Evolutionary conservation across 2,329 filamentous ascomycete species (phyloP).

Genomic region (Claviceps sorghi): DNA sequence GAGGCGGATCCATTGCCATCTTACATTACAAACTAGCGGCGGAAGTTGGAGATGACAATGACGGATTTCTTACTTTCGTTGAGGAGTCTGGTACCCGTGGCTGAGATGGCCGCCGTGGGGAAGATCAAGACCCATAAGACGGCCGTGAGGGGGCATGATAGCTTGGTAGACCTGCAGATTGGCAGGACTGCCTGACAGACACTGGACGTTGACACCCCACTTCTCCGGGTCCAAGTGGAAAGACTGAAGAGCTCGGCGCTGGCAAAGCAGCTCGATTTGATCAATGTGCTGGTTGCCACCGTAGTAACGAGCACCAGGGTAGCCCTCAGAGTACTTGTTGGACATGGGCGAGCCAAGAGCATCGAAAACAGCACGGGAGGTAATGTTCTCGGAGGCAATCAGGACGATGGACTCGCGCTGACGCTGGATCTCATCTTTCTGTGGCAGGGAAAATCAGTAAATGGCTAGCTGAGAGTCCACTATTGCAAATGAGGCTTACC

Average conservation of each 20-base stretch:
- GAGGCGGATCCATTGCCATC: background rate
- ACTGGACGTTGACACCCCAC: constrained; percentile 99
- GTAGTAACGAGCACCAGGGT: constrained; percentile 96
- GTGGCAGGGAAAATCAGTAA: constrained; percentile 17
- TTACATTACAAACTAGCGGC: background rate
- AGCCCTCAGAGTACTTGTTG: constrained; percentile 99
- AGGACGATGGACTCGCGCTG: constrained; percentile 97
- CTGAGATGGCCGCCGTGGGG: constrained; percentile 89
- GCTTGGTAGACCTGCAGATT: constrained; percentile 98
- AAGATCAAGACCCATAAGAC: constrained; percentile 91
- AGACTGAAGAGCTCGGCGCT: constrained; percentile 79
- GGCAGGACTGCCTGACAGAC: constrained; percentile 80
- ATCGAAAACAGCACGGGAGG: constrained; percentile 94
- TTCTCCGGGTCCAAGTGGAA: constrained; percentile 76
- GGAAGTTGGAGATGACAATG: background rate
- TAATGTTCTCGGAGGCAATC: constrained; percentile 98
- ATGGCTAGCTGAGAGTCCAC: constrained; percentile 15
- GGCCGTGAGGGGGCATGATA: constrained; percentile 87
- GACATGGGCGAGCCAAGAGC: constrained; percentile 88
- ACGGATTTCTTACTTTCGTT: constrained; percentile 55
- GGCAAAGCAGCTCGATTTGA: constrained; percentile 87
- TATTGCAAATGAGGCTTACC: constrained; percentile 38
- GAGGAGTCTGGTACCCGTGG: constrained; percentile 94
- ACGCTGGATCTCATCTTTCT: constrained; percentile 89
- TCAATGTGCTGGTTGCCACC: constrained; percentile 99